Evolutionary conservation across 2,329 filamentous ascomycete species (phyloP).

Genomic region (Botrytis fabae): DNA sequence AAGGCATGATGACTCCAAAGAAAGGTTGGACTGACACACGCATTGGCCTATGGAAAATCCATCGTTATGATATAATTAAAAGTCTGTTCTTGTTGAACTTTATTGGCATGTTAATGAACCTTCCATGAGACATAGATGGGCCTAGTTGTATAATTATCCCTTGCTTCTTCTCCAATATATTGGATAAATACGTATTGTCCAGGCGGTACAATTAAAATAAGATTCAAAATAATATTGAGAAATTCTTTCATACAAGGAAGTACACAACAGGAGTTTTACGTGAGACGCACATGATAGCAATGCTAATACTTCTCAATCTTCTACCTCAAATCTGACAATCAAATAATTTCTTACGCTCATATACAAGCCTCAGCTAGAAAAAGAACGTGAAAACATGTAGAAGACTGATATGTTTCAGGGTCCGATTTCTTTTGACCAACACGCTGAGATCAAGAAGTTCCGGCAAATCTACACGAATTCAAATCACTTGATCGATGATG

Average conservation of each 20-base stretch:
- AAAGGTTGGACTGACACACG: background rate
- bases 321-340: background rate
- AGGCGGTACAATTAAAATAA: too few species aligned
- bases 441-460: background rate
- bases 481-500: background rate
- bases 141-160: background rate
- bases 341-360: background rate
- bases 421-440: background rate
- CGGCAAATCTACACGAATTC: background rate
- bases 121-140: too few species aligned
- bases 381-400: background rate
- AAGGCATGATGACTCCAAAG: conserved; percentile 20
- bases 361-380: background rate
- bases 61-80: background rate
- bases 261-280: background rate
- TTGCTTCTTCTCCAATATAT: too few species aligned
- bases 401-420: background rate
- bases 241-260: background rate
- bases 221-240: too few species aligned
- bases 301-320: background rate
- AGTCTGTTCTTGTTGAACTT: background rate
- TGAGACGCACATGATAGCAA: background rate
- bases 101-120: background rate
- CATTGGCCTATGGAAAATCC: background rate
- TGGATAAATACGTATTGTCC: too few species aligned